phyloP scores from a whole-genome alignment of 495 filamentous ascomycete genomes.

The Opeltia flavorubescens region DNA sequence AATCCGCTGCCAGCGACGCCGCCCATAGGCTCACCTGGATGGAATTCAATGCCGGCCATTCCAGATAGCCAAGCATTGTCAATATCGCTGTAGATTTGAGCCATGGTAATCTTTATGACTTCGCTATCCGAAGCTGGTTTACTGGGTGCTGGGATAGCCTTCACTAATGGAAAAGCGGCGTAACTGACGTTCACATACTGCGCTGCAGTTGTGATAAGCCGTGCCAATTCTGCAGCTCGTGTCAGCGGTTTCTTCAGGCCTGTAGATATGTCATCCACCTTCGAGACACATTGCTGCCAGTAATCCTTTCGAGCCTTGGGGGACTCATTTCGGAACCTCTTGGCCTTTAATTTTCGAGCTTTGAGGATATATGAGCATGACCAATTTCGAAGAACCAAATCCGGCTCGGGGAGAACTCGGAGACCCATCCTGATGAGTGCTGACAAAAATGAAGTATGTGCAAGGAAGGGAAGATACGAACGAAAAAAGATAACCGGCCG shows the following conservation, averaged over 20 bases:
- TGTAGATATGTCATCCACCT: not conserved
- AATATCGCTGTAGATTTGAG: not conserved
- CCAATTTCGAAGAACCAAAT: not conserved
- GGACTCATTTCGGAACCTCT: too few relatives aligned
- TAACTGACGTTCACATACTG: not conserved
- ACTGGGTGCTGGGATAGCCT: not conserved
- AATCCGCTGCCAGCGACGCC: not conserved
- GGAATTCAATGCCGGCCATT: not conserved
- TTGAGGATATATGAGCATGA: not conserved
- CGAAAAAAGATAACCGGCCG: too few relatives aligned
- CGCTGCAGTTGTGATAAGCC: not conserved
- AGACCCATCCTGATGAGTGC: conserved; percentile 4
- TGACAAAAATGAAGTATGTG: not conserved
- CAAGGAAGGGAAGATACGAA: not conserved
- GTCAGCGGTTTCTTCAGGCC: not conserved
- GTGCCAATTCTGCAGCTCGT: not conserved
- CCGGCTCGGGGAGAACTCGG: not conserved
- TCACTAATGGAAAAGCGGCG: not conserved
- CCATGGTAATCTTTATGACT: not conserved
- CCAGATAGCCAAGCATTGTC: not conserved
- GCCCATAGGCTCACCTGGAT: not conserved
- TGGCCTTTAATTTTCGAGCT: too few relatives aligned
- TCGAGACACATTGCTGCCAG: not conserved
- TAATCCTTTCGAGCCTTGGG: not conserved
- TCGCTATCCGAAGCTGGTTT: not conserved